A percentile compares a stretch with the other conserved stretches of the same genome.
Conservation (phyloP, 129 eudicot genomes). For the Ambrosia artemisiifolia region DNA sequence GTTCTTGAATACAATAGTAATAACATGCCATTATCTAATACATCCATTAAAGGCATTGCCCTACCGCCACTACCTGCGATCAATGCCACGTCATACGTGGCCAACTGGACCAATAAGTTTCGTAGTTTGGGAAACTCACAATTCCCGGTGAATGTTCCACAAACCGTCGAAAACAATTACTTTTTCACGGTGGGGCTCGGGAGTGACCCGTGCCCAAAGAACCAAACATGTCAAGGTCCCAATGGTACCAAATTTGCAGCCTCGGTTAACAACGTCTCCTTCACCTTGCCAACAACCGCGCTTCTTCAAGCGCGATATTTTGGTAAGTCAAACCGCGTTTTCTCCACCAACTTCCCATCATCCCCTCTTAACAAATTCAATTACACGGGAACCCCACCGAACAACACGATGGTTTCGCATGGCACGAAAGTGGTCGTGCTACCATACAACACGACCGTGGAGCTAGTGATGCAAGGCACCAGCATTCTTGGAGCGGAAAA, state of each 20-base stretch:
- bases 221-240: conserved; percentile 44
- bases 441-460: conserved; percentile 39
- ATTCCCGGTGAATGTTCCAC: conserved; percentile 35
- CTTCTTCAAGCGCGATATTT: conserved; percentile 50
- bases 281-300: conserved; percentile 39
- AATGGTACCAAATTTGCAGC: conserved; percentile 36
- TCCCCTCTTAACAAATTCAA: conserved; percentile 37
- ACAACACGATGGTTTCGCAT: conserved; percentile 30
- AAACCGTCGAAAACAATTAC: conserved; percentile 25
- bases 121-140: conserved; percentile 26
- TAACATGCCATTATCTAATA: not conserved
- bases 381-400: conserved; percentile 30
- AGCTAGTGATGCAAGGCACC: too few relatives aligned
- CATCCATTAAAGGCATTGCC: conserved; percentile 12
- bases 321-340: conserved; percentile 32
- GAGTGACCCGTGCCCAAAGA: conserved; percentile 31
- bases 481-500: too few relatives aligned
- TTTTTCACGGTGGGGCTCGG: conserved; percentile 40
- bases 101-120: conserved; percentile 19
- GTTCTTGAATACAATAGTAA: conserved; percentile 27
- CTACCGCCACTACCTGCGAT: conserved; percentile 29
- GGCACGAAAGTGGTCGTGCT: conserved; percentile 44
- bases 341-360: conserved; percentile 37
- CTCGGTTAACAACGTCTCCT: conserved; percentile 31
- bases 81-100: conserved; percentile 32